These are phyloP conservation scores for Symbiodinium pilosum DNA, from an alignment of 73 alveolate species.

Conservation along the genomic window DNA sequence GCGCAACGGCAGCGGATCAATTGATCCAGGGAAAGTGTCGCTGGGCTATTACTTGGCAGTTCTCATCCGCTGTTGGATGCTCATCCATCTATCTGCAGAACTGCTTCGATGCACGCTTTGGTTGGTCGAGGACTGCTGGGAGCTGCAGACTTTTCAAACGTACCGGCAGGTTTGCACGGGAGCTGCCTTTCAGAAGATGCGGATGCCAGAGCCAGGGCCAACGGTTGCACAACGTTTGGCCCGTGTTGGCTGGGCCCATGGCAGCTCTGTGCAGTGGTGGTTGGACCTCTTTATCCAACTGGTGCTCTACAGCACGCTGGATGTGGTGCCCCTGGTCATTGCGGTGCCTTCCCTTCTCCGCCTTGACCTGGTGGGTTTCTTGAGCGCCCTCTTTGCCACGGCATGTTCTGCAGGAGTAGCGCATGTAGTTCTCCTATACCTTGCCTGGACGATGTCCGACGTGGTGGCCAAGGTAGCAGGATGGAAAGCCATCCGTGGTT, in stretches of 20 bases:
- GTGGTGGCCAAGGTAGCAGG: slow-evolving; percentile 5
- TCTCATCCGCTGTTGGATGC: slow-evolving; percentile 44
- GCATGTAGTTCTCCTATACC: slow-evolving; percentile 20
- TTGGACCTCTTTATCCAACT: slow-evolving; percentile 26
- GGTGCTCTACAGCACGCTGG: slow-evolving; percentile 12
- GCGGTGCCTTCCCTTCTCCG: slow-evolving; percentile 1
- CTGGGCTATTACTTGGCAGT: slow-evolving; percentile 79
- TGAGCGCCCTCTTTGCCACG: slow-evolving; percentile 30
- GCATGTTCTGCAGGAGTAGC: slow-evolving; percentile 58
- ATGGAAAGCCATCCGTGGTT: background rate
- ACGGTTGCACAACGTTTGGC: background rate
- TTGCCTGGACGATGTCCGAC: slow-evolving; percentile 44
- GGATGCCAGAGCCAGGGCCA: background rate
- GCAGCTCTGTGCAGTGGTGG: background rate
- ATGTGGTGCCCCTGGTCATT: slow-evolving; percentile 12
- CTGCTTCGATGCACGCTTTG: slow-evolving; percentile 58
- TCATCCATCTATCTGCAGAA: slow-evolving; percentile 70
- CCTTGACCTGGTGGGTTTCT: slow-evolving; percentile 10
- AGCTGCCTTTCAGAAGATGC: background rate
- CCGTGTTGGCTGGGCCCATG: background rate
- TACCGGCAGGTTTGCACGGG: slow-evolving; percentile 55
- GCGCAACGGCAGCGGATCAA: background rate
- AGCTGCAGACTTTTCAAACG: slow-evolving; percentile 74
- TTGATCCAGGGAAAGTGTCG: slow-evolving; percentile 43
- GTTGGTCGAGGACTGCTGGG: slow-evolving; percentile 90